A percentile compares a stretch with the other conserved stretches of the same genome.
These are phyloP conservation scores for Trametes hirsuta DNA, from an alignment of 1,284 basidiomycete species.

Conservation along the genomic window DNA sequence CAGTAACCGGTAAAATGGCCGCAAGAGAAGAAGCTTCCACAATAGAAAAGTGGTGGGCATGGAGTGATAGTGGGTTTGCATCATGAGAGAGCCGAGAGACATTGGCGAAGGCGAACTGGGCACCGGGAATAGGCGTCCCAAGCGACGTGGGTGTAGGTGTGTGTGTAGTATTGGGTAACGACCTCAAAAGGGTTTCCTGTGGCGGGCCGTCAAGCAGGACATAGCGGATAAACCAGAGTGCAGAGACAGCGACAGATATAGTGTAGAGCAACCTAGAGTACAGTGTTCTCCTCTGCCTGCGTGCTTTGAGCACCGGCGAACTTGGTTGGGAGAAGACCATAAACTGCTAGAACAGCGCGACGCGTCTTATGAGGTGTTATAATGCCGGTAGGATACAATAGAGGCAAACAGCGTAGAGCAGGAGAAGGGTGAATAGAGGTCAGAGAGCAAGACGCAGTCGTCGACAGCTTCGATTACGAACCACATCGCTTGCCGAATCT, in stretches of 20 bases:
- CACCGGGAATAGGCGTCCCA: not conserved
- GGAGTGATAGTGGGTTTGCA: not conserved
- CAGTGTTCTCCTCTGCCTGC: constrained; percentile 11
- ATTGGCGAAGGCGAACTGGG: not conserved
- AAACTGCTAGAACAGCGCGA: not conserved
- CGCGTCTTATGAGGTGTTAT: not conserved
- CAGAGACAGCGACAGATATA: constrained; percentile 1
- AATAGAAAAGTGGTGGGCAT: not conserved
- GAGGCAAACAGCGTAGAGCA: not conserved
- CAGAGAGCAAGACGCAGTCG: not conserved
- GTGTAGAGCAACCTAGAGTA: constrained; percentile 18
- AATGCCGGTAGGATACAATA: not conserved
- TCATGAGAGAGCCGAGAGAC: not conserved
- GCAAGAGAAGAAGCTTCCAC: constrained; percentile 39
- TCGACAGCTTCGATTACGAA: not conserved
- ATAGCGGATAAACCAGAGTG: constrained; percentile 15
- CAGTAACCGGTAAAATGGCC: constrained; percentile 52
- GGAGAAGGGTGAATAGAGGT: too few species aligned
- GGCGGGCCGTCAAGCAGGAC: not conserved
- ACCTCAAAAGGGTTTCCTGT: not conserved
- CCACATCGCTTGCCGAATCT: constrained; percentile 1
- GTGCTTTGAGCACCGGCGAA: constrained; percentile 25
- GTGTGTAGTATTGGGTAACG: not conserved
- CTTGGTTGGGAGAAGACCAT: constrained; percentile 19
- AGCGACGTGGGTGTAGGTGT: not conserved